Base-by-base conservation (phyloP, 495 filamentous ascomycete species). In the Hyaloscypha variabilis region DNA sequence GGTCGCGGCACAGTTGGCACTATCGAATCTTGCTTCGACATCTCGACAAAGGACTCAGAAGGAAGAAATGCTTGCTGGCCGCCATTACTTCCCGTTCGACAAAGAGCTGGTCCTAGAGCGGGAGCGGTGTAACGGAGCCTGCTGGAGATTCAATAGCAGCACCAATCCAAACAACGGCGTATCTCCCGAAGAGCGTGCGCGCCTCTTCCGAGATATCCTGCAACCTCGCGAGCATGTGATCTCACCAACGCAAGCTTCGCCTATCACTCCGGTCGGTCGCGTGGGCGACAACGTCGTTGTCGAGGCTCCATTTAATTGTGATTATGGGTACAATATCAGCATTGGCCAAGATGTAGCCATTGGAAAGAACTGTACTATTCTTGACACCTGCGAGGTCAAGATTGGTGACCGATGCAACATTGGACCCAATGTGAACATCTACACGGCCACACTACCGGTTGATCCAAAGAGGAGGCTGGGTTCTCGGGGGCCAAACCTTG, bases 291-390 rank as follows among this genome's bases (percentile, higher is more conserved):
- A 91, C 57, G 89, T 91, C 8, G 82, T 87, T 46, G 91, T 99
- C 49, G 93, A 97, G 65, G 88, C 91, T 2, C 94, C 95, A 14
- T 98, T 99, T 74, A 88, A 82, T 39, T 98, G 95, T 75, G 93
- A 97, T 71, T 99, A 97, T 71, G 95, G 95, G 2, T 97, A 97
- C 72, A 97, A 99, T 71, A 90, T 98, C 68, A 83, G 84, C 42
- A 88, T 99, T 66, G 95, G 91, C 25, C 90, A 94, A 69, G 88
- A 95, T 71, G 92, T 95, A 8, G 85, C 89, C 67, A 93, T 99
- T 64, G 91, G 90, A 11, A 84, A 91, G 54, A 92, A 93, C 68
- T 98, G 95, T 73, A 86, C 89, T 13, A 91, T 99, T 71, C 85
- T 94, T 58, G 95, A 99, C 71, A 88, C 92, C 36, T 81, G 79